Evolutionary conservation across 2,329 filamentous ascomycete genomes (phyloP).

Genomic region (Drechslerella dactyloides): DNA sequence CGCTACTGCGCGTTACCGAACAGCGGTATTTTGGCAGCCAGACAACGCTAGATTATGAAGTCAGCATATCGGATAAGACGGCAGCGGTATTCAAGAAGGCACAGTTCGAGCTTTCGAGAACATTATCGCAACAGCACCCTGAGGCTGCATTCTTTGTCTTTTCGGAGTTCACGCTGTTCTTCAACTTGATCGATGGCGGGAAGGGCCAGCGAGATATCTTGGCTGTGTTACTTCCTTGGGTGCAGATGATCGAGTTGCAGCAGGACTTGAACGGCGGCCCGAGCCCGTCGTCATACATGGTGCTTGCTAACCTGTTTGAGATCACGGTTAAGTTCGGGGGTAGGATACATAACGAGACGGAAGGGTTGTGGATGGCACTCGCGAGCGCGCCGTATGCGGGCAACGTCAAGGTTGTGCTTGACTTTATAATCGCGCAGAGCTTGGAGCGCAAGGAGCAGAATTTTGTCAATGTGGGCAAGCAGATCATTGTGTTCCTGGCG

Average conservation of each 20-base stretch:
- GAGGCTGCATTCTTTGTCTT: slow-evolving; percentile 93
- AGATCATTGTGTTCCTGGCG: slow-evolving; percentile 94
- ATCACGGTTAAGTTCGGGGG: slow-evolving; percentile 92
- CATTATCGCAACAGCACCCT: slow-evolving; percentile 83
- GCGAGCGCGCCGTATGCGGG: slow-evolving; percentile 90
- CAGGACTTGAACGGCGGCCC: slow-evolving; percentile 90
- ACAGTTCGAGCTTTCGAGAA: slow-evolving; percentile 93
- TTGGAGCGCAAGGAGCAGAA: slow-evolving; percentile 94
- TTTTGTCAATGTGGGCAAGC: slow-evolving; percentile 96
- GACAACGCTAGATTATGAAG: slow-evolving; percentile 95
- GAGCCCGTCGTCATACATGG: slow-evolving; percentile 88
- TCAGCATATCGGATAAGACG: slow-evolving; percentile 97
- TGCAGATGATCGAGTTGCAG: slow-evolving; percentile 90
- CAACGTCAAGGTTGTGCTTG: slow-evolving; percentile 90
- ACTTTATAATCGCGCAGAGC: slow-evolving; percentile 95
- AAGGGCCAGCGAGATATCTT: slow-evolving; percentile 91
- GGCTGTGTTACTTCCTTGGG: slow-evolving; percentile 92
- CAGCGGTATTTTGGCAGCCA: slow-evolving; percentile 82
- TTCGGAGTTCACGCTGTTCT: slow-evolving; percentile 92
- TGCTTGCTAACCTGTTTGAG: slow-evolving; percentile 91
- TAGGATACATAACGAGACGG: slow-evolving; percentile 91
- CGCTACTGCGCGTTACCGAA: slow-evolving; percentile 79
- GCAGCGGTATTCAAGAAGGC: slow-evolving; percentile 97
- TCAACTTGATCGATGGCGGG: slow-evolving; percentile 82
- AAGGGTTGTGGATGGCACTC: slow-evolving; percentile 94